Percentiles rank a stretch among this genome's conserved stretches.
phyloP scores from a whole-genome alignment of 331 rosid species.

The Erythrophleum ivorense region DNA sequence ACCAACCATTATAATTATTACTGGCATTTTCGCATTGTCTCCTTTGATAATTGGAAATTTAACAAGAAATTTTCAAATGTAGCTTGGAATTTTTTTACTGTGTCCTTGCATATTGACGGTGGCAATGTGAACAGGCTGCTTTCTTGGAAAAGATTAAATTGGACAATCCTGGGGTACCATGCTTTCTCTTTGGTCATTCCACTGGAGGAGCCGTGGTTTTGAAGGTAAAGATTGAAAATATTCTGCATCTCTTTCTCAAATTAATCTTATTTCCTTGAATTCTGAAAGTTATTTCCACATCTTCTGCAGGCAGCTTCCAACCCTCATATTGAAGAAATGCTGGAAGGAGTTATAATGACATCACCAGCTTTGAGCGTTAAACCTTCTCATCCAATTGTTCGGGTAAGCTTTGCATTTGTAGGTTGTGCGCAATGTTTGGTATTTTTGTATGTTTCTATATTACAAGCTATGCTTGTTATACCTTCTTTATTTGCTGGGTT shows the following conservation, averaged over 20 bases:
- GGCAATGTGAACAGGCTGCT: constrained; percentile 60
- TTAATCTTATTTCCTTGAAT: not conserved
- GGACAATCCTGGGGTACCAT: constrained; percentile 86
- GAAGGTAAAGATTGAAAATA: constrained; percentile 57
- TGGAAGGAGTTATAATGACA: constrained; percentile 83
- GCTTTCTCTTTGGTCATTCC: constrained; percentile 96
- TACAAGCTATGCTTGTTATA: not conserved
- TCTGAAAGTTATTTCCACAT: constrained; percentile 16
- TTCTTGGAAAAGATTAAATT: constrained; percentile 78
- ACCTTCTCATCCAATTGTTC: constrained; percentile 91
- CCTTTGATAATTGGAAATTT: not conserved
- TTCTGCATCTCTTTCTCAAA: not conserved
- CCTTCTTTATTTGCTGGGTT: not conserved
- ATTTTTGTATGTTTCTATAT: constrained; percentile 7
- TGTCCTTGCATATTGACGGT: constrained; percentile 13
- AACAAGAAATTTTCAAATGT: constrained; percentile 9
- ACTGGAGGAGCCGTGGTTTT: constrained; percentile 95
- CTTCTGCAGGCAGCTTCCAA: constrained; percentile 64
- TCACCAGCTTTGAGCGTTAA: constrained; percentile 93
- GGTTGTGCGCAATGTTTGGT: constrained; percentile 4
- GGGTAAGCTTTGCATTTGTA: constrained; percentile 55
- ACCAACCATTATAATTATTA: not conserved
- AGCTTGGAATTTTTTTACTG: constrained; percentile 9
- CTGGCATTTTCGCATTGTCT: constrained; percentile 2
- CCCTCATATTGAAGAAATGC: constrained; percentile 65